Base-by-base conservation (phyloP, 2,329 filamentous ascomycete genomes). In the Sporothrix globosa region DNA sequence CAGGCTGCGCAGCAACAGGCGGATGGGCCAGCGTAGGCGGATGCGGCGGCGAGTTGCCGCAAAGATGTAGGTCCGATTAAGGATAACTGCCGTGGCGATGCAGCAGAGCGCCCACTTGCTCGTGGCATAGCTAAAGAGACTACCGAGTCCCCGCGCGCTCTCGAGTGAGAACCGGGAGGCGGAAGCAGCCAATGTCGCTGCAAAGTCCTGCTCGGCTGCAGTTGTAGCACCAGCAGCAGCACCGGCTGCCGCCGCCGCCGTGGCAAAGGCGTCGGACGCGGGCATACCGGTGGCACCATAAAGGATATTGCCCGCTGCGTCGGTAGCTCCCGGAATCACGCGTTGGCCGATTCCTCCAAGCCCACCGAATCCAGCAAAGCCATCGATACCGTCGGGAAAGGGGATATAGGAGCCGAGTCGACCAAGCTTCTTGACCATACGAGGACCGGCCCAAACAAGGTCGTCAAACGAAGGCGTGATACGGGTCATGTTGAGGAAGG, bases 11-110 rank as follows among this genome's bases (percentile, higher is more conserved):
- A 97, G 79, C 9, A 88, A 78, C 4, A 96, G 80, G 56, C 93
- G 88, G 67, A 90, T 82, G 48, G 89, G 86, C 88, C 92, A 95
- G 69, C 86, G 86, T 2, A 98, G 84, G 11, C 87, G 86, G n/a
- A 97, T 83, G 68, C 92, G 89, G 68, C 94, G 87, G 73, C 96
- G 86, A 17, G 93, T 95, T 0, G 94, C 95, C 54, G 93, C 95
- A 80, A 97, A 98, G 75, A 98, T 96, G 71, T 94, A 90, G 7
- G 96, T 96, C 70, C 96, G 89, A 78, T 98, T 98, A 30, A 98
- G 84, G 71, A 97, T 82, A 71, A 98, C 87, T 27, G 93, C 93
- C 84, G 95, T 92, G 50, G 90, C 88, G 75, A 98, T 90, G 76
- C 93, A 97, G 68, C 90, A 90, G 71, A 98, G 82, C 0, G 95